Evolutionary conservation across 441 rosid species (phyloP).

Genomic region (Gossypium gossypioides): DNA sequence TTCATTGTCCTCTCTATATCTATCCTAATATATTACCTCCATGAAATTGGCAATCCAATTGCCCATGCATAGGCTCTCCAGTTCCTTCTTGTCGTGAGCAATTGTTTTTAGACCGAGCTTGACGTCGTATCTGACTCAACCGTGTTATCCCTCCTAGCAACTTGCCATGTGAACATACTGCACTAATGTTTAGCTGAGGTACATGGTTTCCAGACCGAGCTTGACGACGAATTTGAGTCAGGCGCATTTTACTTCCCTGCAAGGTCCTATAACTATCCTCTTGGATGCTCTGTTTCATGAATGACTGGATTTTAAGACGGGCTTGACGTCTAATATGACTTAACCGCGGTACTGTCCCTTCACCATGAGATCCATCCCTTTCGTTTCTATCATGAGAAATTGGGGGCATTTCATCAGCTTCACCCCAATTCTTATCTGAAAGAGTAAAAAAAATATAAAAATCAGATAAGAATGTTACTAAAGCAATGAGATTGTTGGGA

Average conservation of each 20-base stretch:
- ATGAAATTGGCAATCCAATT: neutral
- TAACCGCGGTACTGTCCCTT: neutral
- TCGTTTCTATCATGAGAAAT: neutral
- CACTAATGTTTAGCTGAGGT: neutral
- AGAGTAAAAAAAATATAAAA: no score
- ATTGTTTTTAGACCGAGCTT: neutral
- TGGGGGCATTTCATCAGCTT: neutral
- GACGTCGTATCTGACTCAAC: neutral
- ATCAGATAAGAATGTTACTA: neutral
- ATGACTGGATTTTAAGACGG: neutral
- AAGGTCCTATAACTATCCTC: neutral
- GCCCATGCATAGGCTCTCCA: neutral
- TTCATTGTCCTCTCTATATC: neutral
- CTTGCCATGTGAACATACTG: neutral
- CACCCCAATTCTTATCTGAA: neutral
- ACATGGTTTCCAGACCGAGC: conserved; percentile 2
- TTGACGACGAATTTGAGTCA: conserved; percentile 12
- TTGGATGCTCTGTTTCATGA: neutral
- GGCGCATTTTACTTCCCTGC: conserved; percentile 1
- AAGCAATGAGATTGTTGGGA: neutral
- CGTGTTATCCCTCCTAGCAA: neutral
- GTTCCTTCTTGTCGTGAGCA: neutral
- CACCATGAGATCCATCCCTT: neutral
- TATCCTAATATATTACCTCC: neutral
- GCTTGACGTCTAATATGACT: conserved; percentile 8